Base-by-base conservation (phyloP, 202 grass and related monocot species). In the Eragrostis tef region DNA sequence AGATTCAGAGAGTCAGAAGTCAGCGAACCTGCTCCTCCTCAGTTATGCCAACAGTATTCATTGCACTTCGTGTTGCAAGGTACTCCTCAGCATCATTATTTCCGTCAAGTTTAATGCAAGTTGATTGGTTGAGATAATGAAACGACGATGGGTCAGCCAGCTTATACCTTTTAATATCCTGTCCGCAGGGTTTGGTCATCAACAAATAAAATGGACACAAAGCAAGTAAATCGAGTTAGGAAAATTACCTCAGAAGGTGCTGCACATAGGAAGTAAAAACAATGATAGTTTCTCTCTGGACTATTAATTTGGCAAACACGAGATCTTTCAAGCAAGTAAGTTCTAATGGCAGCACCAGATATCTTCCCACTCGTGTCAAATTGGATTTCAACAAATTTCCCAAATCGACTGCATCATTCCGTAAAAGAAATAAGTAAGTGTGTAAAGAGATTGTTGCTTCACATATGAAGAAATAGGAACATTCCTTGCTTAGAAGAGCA, bases 381-480 rank as follows among this genome's bases (percentile, higher is more conserved):
- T 77, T 99, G 96, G 54, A 99, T 93, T 76, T 99, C 96, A 52
- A 99, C 96, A 85, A 99, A 99, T 71, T 99, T 99, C 57, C 96
- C 96, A 87, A 99, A 99, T 71, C 93, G 96, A 90, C 96, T 99
- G 76, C 56, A 93, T 67, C 67, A 83, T 78, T 43, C 62, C 78
- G 26, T 75, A 7, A 43, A 74, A 83, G 53, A 79, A 17, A 41
- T n/a, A 62, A 73, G 71, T n/a, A 65, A 25, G 51, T 68, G 67
- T 65, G 7, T 60, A 78, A 83, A n/a, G 19, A 81, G 53, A 62
- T 68, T 52, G 16, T 41, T 36, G 39, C 29, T 66, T 42, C 5
- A 67, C 20, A 54, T 17, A 88, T 53, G 29, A 79, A 46, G 3
- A 73, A 24, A 44, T 69, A 74, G 12, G 53, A 60, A 20, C 50